Conservation (phyloP, 352 stramenopile species). For the Hyaloperonospora arabidopsidis region DNA sequence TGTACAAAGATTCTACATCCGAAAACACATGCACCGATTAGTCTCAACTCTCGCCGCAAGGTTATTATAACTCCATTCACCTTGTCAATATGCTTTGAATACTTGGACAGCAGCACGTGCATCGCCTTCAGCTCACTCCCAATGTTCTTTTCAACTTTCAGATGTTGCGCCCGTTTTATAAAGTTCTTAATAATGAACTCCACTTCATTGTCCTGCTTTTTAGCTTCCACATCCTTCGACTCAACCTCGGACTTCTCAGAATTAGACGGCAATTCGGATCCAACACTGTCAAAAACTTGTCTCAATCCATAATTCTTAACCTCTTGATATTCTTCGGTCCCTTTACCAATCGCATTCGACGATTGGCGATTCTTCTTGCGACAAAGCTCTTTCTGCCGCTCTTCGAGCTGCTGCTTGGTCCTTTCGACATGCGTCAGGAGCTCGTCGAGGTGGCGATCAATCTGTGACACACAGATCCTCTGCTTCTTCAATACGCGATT, state of each 20-base stretch:
- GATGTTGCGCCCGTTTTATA: constrained; percentile 45
- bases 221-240: constrained; percentile 20
- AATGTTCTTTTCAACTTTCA: constrained; percentile 71
- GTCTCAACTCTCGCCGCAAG: background rate
- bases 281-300: constrained; percentile 3
- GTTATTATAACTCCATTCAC: constrained; percentile 15
- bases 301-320: constrained; percentile 5
- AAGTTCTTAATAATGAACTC: constrained; percentile 64
- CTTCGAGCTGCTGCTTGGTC: constrained; percentile 48
- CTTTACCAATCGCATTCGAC: constrained; percentile 10
- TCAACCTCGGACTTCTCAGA: constrained; percentile 17
- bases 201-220: constrained; percentile 56
- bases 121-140: constrained; percentile 59
- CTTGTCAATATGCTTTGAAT: constrained; percentile 78
- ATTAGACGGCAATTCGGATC: constrained; percentile 1
- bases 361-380: constrained; percentile 45
- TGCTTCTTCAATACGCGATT: constrained; percentile 68
- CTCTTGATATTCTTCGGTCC: constrained; percentile 5
- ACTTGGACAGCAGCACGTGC: constrained; percentile 66
- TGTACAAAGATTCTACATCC: constrained; percentile 41
- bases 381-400: constrained; percentile 48
- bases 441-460: constrained; percentile 55
- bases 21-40: background rate
- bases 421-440: constrained; percentile 53
- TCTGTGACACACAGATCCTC: constrained; percentile 46